Base-by-base conservation (phyloP, 768 basidiomycete genomes). In the Boletellus sp. region DNA sequence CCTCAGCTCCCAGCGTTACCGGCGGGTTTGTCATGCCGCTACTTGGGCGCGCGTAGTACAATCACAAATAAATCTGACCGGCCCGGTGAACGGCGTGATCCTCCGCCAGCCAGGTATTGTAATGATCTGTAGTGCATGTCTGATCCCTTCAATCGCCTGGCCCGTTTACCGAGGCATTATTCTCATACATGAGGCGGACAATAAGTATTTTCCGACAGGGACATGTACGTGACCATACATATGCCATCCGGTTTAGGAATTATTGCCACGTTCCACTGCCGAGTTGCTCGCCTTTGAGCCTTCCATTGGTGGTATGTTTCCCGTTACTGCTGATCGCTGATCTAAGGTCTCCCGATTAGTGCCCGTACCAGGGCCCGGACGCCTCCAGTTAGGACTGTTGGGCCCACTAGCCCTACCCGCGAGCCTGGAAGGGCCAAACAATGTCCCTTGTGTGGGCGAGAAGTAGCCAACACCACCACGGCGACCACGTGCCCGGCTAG, bases 61-160 rank as follows among this genome's bases (percentile, higher is more conserved):
- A 45, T 47, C 37, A 53, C 48, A 47, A 62, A 53, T 54, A 42
- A 50, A 51, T 33, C 39, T 35, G 52, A 45, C 47, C 35, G 40
- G 34, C 33, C 43, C 26, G 22, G 34, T 50, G 42, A 50, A 57
- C 23, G 37, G 44, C 43, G 45, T 53, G 40, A 40, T 28, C 33
- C 17, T 54, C 49, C 41, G 52, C 51, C 42, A 24, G 48, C 40
- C 45, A 32, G n/a, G 45, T 50, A 43, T 46, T 47, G 31, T 20
- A 45, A 50, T 46, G 3, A 53, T 53, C 48, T n/a, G n/a, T n/a
- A n/a, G n/a, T n/a, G n/a, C n/a, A n/a, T n/a, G n/a, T n/a, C n/a
- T 66, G 52, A 51, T 61, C 58, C 61, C 41, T 61, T 63, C 55
- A 61, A 64, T 58, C 58, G 60, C 60, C 62, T 53, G 39, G 38